Evolutionary conservation across 1,284 basidiomycete species (phyloP).

Genomic region (Naganishia cerealis): DNA sequence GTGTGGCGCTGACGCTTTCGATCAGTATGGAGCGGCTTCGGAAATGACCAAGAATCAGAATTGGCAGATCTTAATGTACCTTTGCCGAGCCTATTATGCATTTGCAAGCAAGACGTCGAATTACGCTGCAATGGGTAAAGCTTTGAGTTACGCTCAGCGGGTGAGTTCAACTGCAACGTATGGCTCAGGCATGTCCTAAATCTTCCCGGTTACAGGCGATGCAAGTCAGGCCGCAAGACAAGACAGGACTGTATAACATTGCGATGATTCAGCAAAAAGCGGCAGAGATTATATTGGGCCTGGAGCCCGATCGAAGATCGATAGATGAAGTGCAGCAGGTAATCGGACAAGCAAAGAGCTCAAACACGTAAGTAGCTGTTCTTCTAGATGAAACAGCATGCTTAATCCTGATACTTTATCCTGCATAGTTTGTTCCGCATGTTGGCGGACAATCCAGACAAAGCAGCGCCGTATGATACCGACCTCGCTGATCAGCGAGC

Average conservation of each 20-base stretch:
- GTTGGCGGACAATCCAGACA: constrained; percentile 70
- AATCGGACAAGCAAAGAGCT: constrained; percentile 78
- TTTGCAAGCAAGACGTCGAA: constrained; percentile 85
- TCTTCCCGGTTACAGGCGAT: constrained; percentile 57
- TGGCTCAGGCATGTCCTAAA: constrained; percentile 7
- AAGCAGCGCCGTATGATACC: constrained; percentile 73
- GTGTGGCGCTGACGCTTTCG: constrained; percentile 31
- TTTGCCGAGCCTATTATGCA: constrained; percentile 85
- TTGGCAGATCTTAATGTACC: constrained; percentile 71
- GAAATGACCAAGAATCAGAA: constrained; percentile 68
- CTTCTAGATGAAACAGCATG: not conserved
- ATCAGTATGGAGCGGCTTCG: constrained; percentile 83
- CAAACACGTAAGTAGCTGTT: constrained; percentile 68
- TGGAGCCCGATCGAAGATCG: constrained; percentile 71
- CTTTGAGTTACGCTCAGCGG: constrained; percentile 74
- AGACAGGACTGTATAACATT: constrained; percentile 85
- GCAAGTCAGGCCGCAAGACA: constrained; percentile 77
- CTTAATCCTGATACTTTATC: not conserved
- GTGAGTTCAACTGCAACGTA: constrained; percentile 54
- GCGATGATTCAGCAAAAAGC: constrained; percentile 95
- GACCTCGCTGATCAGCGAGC: constrained; percentile 84
- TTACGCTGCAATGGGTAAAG: constrained; percentile 72
- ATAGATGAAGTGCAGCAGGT: constrained; percentile 74
- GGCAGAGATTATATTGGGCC: constrained; percentile 76
- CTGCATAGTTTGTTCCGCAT: constrained; percentile 71